Base-by-base conservation (phyloP, 1,284 basidiomycete species). In the Fomitopsis betulina region DNA sequence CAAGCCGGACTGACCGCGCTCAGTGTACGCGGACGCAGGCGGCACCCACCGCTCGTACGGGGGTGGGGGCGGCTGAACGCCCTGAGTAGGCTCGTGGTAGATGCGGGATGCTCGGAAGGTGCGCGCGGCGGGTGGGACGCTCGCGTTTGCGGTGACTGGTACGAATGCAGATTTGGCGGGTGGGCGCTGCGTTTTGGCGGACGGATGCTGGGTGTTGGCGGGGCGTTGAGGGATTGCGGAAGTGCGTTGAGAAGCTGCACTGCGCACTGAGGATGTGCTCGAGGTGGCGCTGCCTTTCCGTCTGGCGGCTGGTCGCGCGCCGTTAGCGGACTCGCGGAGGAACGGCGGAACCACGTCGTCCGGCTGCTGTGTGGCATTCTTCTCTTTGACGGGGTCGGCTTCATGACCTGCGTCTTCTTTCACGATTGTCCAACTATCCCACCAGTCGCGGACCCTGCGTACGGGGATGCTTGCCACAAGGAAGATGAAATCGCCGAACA, bases 401-500 rank as follows among this genome's bases (percentile, higher is more conserved):
- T 35, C 33, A 3, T 23, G 33, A 13, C n/a, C 13, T 8, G 13
- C 7, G 2, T 56, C 43, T 30, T 9, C 38, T 33, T 10, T 19
- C 3, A 32, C 40, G 27, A n/a, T 32, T 21, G 19, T 38, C 71
- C 67, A 65, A 33, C 59, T 70, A 54, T 67, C 68, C 73, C 81
- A 84, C 71, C 75, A 81, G 2, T 75, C 72, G 50, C 75, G 61
- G 17, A 75, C 70, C 50, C 78, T 67, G 55, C 78, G 77, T 58
- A 85, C 61, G 1, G 89, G 88, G 47, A 84, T 75, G 51, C 76
- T 76, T 27, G 79, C 69, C 3, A 87, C 59, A 23, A 84, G 75
- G 53, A 87, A 75, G n/a, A 83, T 42, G 57, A 91, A 79, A 68
- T 91, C 89, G 27, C 86, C 85, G 45, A 85, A 65, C 68, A 84